A percentile compares a stretch with the other conserved stretches of the same genome.
Conservation (phyloP, 495 filamentous ascomycete species). For the Lasiosphaeris hirsuta region DNA sequence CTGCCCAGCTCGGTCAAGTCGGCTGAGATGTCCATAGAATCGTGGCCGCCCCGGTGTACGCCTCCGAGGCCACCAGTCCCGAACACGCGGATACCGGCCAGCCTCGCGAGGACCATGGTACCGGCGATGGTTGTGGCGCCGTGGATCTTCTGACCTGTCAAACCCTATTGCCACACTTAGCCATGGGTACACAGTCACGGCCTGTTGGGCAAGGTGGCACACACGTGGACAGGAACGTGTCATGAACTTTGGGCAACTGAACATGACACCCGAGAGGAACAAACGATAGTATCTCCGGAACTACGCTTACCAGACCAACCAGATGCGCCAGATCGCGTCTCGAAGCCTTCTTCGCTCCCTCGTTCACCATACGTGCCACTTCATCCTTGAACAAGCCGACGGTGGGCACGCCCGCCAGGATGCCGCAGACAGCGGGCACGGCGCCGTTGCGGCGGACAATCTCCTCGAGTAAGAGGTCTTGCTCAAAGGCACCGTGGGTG, state of each 20-base stretch:
- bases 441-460: constrained; percentile 76
- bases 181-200: background rate
- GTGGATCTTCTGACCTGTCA: constrained; percentile 62
- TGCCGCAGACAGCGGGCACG: constrained; percentile 87
- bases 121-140: constrained; percentile 92
- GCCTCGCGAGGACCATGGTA: constrained; percentile 83
- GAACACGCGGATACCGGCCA: constrained; percentile 90
- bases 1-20: constrained; percentile 94
- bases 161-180: constrained; percentile 41
- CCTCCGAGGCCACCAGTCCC: constrained; percentile 83
- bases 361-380: constrained; percentile 65
- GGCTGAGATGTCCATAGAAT: constrained; percentile 87
- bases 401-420: constrained; percentile 74
- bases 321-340: constrained; percentile 80
- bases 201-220: too few relatives aligned
- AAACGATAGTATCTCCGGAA: too few relatives aligned
- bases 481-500: constrained; percentile 73
- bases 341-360: constrained; percentile 74
- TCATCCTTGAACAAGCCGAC: constrained; percentile 72
- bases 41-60: constrained; percentile 86
- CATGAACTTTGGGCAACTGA: too few relatives aligned
- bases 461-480: constrained; percentile 76
- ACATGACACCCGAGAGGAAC: too few relatives aligned
- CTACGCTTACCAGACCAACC: constrained; percentile 62
- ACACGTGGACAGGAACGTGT: too few relatives aligned